Percentiles rank a stretch among this genome's conserved stretches.
Evolutionary conservation across 1,284 basidiomycete genomes (phyloP).

Genomic region (Microbotryum saponariae): DNA sequence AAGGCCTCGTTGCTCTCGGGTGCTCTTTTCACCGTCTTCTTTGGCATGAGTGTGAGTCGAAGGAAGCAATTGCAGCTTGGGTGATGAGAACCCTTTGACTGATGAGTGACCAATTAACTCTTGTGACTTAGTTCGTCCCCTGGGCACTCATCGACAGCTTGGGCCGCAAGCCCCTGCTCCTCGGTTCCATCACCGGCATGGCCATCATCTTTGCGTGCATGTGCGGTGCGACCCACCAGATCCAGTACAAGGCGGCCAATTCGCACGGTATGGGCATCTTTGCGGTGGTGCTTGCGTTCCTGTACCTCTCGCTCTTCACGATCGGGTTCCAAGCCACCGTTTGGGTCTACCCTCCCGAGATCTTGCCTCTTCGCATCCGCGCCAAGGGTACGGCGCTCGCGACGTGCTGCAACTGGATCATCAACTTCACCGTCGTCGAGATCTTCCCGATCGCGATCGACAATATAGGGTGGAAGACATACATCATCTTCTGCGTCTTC

Average conservation of each 20-base stretch:
- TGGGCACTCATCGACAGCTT: slow-evolving; percentile 40
- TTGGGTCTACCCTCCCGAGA: slow-evolving; percentile 40
- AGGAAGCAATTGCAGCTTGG: too few relatives aligned
- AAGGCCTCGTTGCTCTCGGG: slow-evolving; percentile 36
- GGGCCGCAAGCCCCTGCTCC: slow-evolving; percentile 37
- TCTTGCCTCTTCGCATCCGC: slow-evolving; percentile 36
- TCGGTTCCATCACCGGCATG: slow-evolving; percentile 38
- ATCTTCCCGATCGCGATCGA: slow-evolving; percentile 33
- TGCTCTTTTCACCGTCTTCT: slow-evolving; percentile 39
- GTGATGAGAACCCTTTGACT: too few relatives aligned
- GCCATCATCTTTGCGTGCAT: slow-evolving; percentile 37
- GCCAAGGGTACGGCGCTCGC: slow-evolving; percentile 38
- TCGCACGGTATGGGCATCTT: slow-evolving; percentile 23
- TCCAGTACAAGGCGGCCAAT: slow-evolving; percentile 33
- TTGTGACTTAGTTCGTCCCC: slow-evolving; percentile 29
- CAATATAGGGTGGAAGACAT: slow-evolving; percentile 38
- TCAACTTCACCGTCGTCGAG: slow-evolving; percentile 32
- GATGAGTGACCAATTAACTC: too few relatives aligned
- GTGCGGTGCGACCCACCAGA: slow-evolving; percentile 35
- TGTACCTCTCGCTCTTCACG: slow-evolving; percentile 40
- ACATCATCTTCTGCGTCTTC: slow-evolving; percentile 34
- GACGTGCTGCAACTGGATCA: slow-evolving; percentile 38
- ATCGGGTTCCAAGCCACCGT: slow-evolving; percentile 38
- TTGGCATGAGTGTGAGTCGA: slow-evolving; percentile 1
- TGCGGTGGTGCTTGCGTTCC: slow-evolving; percentile 37